Evolutionary conservation across 768 basidiomycete species (phyloP).

Genomic region (Lactifluus echinatus): DNA sequence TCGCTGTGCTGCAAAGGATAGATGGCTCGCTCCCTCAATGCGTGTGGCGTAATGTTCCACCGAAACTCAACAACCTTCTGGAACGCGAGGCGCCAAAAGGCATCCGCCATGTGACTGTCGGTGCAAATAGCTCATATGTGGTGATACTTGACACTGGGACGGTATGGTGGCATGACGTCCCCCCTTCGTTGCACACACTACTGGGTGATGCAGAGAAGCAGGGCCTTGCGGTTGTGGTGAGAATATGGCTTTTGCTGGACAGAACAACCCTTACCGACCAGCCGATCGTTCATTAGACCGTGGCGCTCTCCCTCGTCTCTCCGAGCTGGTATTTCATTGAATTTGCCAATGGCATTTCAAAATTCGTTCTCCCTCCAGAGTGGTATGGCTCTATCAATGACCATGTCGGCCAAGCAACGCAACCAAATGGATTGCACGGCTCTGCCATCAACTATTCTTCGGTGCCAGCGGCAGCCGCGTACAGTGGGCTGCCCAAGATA

Average conservation of each 20-base stretch:
- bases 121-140: conserved; percentile 2
- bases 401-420: no score
- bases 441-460: no score
- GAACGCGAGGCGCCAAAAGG: neutral
- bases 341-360: neutral
- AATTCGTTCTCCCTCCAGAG: neutral
- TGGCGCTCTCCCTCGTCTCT: conserved; percentile 4
- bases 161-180: conserved; percentile 4
- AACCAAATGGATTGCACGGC: neutral
- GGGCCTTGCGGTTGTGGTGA: neutral
- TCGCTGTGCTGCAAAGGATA: conserved; percentile 1
- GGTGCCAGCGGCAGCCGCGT: no score
- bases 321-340: conserved; percentile 7
- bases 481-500: no score
- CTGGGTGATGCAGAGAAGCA: neutral
- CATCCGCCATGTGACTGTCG: conserved; percentile 11
- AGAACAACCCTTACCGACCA: neutral
- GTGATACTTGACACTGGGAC: conserved; percentile 1
- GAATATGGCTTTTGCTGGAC: neutral
- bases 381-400: neutral
- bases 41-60: conserved; percentile 5
- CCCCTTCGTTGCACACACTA: neutral
- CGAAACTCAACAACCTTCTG: neutral
- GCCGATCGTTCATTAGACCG: neutral
- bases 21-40: conserved; percentile 4